Percentiles rank a stretch among this genome's conserved stretches.
These are phyloP conservation scores for Corinectria fuckeliana DNA, from an alignment of 2,329 filamentous ascomycete species.

Conservation along the genomic window DNA sequence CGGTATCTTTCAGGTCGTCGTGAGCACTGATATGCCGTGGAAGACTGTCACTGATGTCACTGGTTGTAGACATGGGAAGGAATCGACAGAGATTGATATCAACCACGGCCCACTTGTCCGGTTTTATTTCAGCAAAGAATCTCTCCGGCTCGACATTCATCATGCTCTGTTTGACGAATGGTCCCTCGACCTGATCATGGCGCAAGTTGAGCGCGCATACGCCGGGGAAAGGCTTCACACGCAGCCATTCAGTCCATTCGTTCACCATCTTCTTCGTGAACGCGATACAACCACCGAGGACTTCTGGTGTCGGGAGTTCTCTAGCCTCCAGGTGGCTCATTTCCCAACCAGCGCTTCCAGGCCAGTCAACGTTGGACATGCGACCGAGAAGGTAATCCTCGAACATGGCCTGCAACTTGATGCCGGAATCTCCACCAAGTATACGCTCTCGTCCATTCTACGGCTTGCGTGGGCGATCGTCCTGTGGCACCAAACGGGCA, in stretches of 20 bases:
- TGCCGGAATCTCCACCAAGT: background rate
- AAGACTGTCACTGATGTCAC: background rate
- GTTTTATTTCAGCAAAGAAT: background rate
- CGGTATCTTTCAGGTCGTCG: conserved; percentile 1
- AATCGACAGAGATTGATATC: background rate
- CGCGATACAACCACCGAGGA: background rate
- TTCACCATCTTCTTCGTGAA: background rate
- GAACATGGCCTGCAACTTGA: background rate
- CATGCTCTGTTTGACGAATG: conserved; percentile 5
- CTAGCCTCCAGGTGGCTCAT: background rate
- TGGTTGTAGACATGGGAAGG: no score
- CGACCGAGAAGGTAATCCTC: background rate
- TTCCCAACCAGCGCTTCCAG: background rate
- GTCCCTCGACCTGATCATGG: background rate
- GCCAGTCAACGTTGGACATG: background rate
- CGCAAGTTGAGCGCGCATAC: conserved; percentile 2
- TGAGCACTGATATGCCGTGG: background rate
- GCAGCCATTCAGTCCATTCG: background rate
- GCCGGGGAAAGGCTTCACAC: background rate
- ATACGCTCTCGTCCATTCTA: background rate
- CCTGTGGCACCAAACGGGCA: conserved; percentile 1
- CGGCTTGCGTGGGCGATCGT: conserved; percentile 1
- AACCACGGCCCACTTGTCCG: background rate
- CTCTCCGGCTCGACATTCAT: conserved; percentile 1
- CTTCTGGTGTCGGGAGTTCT: background rate